Evolutionary conservation across 192 early-diverging fungal species (phyloP).

Genomic region (Coemansia sp.): DNA sequence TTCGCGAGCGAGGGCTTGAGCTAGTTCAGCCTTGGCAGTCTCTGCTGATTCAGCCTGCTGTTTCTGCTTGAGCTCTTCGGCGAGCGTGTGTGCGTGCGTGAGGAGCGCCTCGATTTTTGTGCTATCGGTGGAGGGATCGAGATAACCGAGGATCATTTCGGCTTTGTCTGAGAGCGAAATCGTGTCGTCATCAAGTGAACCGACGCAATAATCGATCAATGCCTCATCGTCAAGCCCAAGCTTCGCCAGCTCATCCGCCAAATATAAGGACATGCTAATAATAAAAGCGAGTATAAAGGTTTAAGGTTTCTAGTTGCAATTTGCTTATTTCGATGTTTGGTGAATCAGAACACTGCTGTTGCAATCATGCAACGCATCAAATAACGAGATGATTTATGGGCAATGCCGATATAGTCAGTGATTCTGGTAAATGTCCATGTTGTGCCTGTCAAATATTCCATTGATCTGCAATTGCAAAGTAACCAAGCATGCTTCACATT

Average conservation of each 20-base stretch:
- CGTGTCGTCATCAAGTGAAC: conserved; percentile 23
- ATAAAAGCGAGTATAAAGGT: too few relatives aligned
- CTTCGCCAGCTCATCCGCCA: conserved; percentile 14
- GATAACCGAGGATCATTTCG: conserved; percentile 35
- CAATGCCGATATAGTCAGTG: too few relatives aligned
- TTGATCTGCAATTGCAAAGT: too few relatives aligned
- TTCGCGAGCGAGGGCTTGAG: conserved; percentile 14
- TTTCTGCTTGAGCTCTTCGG: conserved; percentile 2
- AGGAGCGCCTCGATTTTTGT: too few relatives aligned
- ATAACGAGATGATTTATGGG: too few relatives aligned
- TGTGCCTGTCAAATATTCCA: too few relatives aligned
- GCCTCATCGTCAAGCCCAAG: conserved; percentile 41
- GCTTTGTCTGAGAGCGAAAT: conserved; percentile 26
- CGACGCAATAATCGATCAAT: conserved; percentile 41
- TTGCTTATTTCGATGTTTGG: too few relatives aligned
- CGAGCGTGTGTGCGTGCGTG: neutral
- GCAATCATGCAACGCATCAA: too few relatives aligned
- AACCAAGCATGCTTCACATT: too few relatives aligned
- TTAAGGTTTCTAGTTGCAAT: too few relatives aligned
- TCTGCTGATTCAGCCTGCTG: conserved; percentile 1
- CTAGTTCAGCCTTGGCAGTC: conserved; percentile 3
- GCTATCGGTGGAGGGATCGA: conserved; percentile 13
- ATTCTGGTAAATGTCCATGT: too few relatives aligned
- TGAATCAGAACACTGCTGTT: too few relatives aligned
- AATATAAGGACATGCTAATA: conserved; percentile 22